Evolutionary conservation across 208 protist genomes (phyloP), one percentile per base, ranked within the genome.

Genomic region (Leishmania arabica): DNA sequence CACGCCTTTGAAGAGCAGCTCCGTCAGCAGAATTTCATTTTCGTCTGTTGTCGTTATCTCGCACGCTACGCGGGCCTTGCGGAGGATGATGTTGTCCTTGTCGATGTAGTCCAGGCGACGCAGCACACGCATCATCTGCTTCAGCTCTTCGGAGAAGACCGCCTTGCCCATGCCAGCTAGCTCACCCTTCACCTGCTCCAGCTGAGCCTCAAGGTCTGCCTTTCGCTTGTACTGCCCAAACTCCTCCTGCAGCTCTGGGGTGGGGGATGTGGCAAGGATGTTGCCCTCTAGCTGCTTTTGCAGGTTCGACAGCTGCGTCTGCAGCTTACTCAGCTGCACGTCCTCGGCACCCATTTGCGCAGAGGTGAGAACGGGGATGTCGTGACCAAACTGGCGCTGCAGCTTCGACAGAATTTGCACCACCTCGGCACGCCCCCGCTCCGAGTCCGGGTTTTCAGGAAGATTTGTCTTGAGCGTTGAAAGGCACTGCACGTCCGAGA

Each of bases 21-120:
- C 99, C 0, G 98, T 99, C 40, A 99, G 90, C 1, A 99, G 91
- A 66, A 99, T 96, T 86, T 99, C 95, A 80, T 97, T 98, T 77
- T 98, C 99, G 79, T 99, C 99, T 8, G 93, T 98, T 1, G 99
- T 97, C 42, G 95, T 99, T 62, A 99, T 99, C 86, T 99, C 98
- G 77, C 98, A 99, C 37, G 99, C 99, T 40, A 99, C 98, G 49
- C 98, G 93, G 15, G 99, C 99, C 89, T 99, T 99, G 17, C 98
- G 82, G 19, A 97, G 89, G 65, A 99, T 98, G 13, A 99, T 98
- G 89, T 99, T 98, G 51, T 99, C 98, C 77, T 95, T 93, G 69
- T 98, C 96, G 73, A 98, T 99, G 91, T 99, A 99, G 80, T 99
- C 98, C 21, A 99, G 86, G 40, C 97, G 94, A 21, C 97, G 90